These are phyloP conservation scores for Halophytophthora batemanensis DNA, from an alignment of 352 stramenopile genomes.

Conservation along the genomic window DNA sequence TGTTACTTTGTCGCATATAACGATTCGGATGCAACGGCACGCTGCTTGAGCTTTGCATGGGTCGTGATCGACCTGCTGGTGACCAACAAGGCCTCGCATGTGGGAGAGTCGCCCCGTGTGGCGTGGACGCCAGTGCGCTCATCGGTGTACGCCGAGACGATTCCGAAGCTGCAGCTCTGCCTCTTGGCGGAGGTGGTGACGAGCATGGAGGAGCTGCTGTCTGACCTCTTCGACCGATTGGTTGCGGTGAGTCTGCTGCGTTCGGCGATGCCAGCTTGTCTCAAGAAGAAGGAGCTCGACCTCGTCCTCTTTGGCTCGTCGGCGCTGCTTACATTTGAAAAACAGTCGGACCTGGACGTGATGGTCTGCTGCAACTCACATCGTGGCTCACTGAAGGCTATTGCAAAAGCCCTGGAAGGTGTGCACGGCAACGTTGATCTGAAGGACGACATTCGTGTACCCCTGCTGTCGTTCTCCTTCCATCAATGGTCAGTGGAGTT, in stretches of 20 bases:
- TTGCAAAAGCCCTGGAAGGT: conserved; percentile 28
- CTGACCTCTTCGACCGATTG: conserved; percentile 64
- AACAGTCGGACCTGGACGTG: conserved; percentile 73
- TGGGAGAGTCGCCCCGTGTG: conserved; percentile 14
- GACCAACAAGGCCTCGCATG: conserved; percentile 32
- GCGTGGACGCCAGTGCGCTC: conserved; percentile 24
- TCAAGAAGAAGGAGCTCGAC: conserved; percentile 41
- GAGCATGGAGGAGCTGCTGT: conserved; percentile 47
- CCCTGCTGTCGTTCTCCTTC: conserved; percentile 60
- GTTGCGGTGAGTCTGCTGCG: conserved; percentile 45
- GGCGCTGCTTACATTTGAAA: conserved; percentile 68
- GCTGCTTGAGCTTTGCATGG: conserved; percentile 71
- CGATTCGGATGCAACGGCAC: conserved; percentile 30
- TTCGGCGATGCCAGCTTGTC: conserved; percentile 30
- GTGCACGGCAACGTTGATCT: conserved; percentile 35
- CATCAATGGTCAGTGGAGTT: conserved; percentile 69
- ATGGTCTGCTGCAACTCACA: conserved; percentile 29
- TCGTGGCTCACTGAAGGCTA: conserved; percentile 25
- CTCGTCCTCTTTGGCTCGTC: conserved; percentile 72
- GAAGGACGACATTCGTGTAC: conserved; percentile 51
- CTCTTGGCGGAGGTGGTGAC: conserved; percentile 52
- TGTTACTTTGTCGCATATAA: conserved; percentile 69
- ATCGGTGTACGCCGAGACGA: conserved; percentile 25
- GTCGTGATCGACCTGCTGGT: conserved; percentile 57
- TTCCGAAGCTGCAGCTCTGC: conserved; percentile 57